Evolutionary conservation across 129 eudicot species (phyloP).

Genomic region (Pittosporum tobira): DNA sequence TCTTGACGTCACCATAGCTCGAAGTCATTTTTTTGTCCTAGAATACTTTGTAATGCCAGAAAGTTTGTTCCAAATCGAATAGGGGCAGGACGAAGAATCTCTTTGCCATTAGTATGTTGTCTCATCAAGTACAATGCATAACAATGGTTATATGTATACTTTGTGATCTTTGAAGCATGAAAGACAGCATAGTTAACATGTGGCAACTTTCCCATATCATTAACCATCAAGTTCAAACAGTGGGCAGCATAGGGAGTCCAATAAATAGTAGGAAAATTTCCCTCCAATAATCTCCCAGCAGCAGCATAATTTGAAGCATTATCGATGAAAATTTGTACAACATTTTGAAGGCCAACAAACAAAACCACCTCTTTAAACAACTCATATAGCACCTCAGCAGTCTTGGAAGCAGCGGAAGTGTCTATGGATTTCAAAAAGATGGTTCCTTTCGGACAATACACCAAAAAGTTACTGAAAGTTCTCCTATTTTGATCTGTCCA

Average conservation of each 20-base stretch:
- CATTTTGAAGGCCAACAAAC: background rate
- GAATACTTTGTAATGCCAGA: background rate
- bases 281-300: background rate
- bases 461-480: background rate
- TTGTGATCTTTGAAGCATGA: conserved; percentile 4
- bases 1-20: too few species aligned
- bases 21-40: background rate
- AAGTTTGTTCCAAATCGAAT: background rate
- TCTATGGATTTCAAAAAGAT: background rate
- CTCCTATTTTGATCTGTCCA: background rate
- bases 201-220: background rate
- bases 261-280: background rate
- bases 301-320: background rate
- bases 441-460: background rate
- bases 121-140: background rate
- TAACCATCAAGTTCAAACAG: background rate
- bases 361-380: background rate
- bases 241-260: background rate
- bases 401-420: background rate
- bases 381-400: background rate
- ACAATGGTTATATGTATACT: background rate
- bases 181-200: background rate
- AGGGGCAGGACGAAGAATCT: background rate
- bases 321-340: background rate
- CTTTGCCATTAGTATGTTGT: background rate